Base-by-base conservation (phyloP, 441 rosid species). In the Bruguiera hainesii region DNA sequence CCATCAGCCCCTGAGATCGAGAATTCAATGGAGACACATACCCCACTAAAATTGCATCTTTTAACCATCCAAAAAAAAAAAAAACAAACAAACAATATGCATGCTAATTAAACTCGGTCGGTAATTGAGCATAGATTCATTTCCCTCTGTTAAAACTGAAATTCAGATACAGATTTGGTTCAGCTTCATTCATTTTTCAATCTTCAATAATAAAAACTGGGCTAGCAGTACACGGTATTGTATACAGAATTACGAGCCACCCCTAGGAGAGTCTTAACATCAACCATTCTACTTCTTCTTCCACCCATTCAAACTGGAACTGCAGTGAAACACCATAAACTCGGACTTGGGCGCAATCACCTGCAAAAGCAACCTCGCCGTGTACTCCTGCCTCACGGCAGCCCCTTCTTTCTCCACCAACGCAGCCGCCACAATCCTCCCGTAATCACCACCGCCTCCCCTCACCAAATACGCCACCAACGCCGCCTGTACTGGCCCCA, bases 401-500 rank as follows among this genome's bases (percentile, higher is more conserved):
- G 74, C 81, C 33, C 70, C 83, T 26, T 80, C 80, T 58, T 66
- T 82, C 82, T 81, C 87, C 73, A 89, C 97, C 76, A 94, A 58
- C 23, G 82, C 87, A 0, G 91, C 97, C 35, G 68, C 84, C 33
- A 77, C 73, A 73, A 94, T 94, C 67, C 79, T 77, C 76, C 89
- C 94, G 61, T 88, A 91, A 5, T 81, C 94, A n/a, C 82, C 90
- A 7, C 93, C 95, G 0, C 86, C 82, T 0, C 88, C 83, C 1
- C 72, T 81, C 1, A 90, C 88, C 21, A 91, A 16, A 72, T 78
- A 91, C 49, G 90, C 93, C 77, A 91, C 89, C 65, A 94, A 8
- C 73, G 98, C 96, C 65, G 96, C 93, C 80, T 94, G 98, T 19
- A 86, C 80, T 6, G 96, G 98, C 1, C 96, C 96, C 67, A 94